These are phyloP conservation scores for Sextonia rubra DNA, from an alignment of 164 flowering plant genomes.

Conservation along the genomic window DNA sequence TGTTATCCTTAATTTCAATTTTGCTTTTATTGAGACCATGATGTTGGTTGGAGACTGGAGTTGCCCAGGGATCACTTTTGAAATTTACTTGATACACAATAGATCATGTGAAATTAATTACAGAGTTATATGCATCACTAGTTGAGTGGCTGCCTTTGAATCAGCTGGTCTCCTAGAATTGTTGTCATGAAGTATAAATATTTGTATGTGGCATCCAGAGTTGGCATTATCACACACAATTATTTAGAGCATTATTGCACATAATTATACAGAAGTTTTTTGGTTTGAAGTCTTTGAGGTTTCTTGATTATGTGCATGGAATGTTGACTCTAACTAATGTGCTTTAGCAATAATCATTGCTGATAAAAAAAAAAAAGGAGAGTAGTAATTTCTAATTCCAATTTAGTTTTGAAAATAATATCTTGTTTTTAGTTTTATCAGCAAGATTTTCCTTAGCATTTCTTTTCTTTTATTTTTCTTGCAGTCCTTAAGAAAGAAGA, in stretches of 20 bases:
- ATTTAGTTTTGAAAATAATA: no score
- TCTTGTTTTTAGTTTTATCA: neutral
- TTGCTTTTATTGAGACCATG: neutral
- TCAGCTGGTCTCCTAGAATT: neutral
- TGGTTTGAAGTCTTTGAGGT: neutral
- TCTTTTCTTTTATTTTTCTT: conserved; percentile 9
- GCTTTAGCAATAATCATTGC: no score
- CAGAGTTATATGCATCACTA: neutral
- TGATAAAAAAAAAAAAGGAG: no score
- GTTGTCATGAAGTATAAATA: neutral
- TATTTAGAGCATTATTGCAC: neutral
- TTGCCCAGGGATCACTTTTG: neutral
- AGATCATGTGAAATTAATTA: neutral
- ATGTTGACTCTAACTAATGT: neutral
- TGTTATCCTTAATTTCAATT: conserved; percentile 1
- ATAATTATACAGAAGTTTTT: neutral
- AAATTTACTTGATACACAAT: neutral
- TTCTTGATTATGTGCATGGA: neutral
- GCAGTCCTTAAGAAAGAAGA: conserved; percentile 84
- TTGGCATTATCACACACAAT: no score
- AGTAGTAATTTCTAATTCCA: no score
- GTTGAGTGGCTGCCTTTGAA: no score
- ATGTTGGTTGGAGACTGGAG: neutral
- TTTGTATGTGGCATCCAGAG: no score
- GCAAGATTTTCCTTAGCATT: neutral